Evolutionary conservation across 2,329 filamentous ascomycete genomes (phyloP).

Genomic region (Kalaharituber pfeilii): DNA sequence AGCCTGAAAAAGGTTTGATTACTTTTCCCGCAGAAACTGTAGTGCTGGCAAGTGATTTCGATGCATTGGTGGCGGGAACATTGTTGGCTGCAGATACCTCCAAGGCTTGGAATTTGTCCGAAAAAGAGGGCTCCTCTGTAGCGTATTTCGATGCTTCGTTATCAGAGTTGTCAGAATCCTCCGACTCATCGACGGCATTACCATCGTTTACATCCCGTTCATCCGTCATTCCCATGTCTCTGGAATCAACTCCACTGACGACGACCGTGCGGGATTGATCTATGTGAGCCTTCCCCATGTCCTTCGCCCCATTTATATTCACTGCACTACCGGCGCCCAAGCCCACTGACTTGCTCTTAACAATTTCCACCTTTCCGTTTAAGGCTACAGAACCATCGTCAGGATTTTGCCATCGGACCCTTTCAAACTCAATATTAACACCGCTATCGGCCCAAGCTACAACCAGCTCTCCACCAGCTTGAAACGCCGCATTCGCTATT

Average conservation of each 20-base stretch:
- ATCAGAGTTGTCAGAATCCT: slow-evolving; percentile 21
- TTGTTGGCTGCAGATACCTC: slow-evolving; percentile 26
- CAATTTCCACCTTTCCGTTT: slow-evolving; percentile 31
- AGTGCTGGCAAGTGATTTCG: slow-evolving; percentile 2
- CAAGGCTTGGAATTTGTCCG: slow-evolving; percentile 58
- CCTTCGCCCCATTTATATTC: slow-evolving; percentile 37
- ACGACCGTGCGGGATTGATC: slow-evolving; percentile 42
- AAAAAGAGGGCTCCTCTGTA: slow-evolving; percentile 53
- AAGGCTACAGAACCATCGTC: slow-evolving; percentile 31
- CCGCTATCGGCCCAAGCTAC: slow-evolving; percentile 35
- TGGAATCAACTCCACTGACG: slow-evolving; percentile 32
- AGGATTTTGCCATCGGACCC: slow-evolving; percentile 32
- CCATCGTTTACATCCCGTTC: slow-evolving; percentile 23
- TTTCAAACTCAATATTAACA: slow-evolving; percentile 35
- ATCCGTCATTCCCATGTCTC: slow-evolving; percentile 28
- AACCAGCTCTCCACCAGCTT: slow-evolving; percentile 30
- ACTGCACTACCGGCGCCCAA: slow-evolving; percentile 24
- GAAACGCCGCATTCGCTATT: slow-evolving; percentile 31
- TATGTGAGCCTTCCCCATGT: slow-evolving; percentile 35
- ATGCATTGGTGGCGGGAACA: slow-evolving; percentile 55
- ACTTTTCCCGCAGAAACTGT: slow-evolving; percentile 4
- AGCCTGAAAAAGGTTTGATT: slow-evolving; percentile 32
- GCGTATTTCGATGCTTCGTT: slow-evolving; percentile 27
- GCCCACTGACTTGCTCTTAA: slow-evolving; percentile 29
- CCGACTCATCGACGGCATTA: slow-evolving; percentile 13